phyloP scores from a whole-genome alignment of 257 asterid species.

The Nicotiana obtusifolia region DNA sequence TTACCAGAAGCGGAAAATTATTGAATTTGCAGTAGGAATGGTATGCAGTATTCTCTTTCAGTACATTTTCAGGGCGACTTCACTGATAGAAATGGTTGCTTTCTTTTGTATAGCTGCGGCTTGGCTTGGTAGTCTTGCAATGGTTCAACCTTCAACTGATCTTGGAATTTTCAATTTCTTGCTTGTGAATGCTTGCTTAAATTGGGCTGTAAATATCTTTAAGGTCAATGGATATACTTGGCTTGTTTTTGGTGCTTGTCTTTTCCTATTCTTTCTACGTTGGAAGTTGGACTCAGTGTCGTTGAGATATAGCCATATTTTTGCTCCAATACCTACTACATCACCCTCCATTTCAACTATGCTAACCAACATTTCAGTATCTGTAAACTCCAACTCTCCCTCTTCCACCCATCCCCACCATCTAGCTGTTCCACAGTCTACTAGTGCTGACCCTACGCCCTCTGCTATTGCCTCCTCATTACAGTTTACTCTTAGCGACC shows the following conservation, averaged over 20 bases:
- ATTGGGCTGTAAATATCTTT: constrained; percentile 14
- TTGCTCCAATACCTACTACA: background rate
- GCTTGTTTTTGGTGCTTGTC: constrained; percentile 6
- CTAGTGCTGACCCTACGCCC: background rate
- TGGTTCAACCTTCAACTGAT: constrained; percentile 15
- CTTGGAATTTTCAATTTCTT: constrained; percentile 18
- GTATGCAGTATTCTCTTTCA: constrained; percentile 7
- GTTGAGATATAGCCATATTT: background rate
- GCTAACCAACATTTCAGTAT: too few relatives aligned
- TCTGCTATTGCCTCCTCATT: background rate
- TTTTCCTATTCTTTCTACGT: constrained; percentile 9
- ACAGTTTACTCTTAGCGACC: background rate
- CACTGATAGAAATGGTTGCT: background rate
- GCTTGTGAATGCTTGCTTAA: constrained; percentile 10
- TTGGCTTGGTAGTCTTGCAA: constrained; percentile 21
- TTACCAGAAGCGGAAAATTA: background rate
- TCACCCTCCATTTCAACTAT: too few relatives aligned
- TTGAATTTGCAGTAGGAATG: constrained; percentile 9
- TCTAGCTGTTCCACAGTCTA: too few relatives aligned
- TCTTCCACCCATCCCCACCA: background rate
- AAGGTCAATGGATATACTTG: constrained; percentile 12
- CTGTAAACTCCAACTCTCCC: too few relatives aligned
- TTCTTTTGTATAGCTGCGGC: constrained; percentile 7
- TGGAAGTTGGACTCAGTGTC: background rate
- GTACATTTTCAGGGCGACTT: constrained; percentile 4